phyloP scores from a whole-genome alignment of 1,139 yeast species.

The Protomyces gravidus region DNA sequence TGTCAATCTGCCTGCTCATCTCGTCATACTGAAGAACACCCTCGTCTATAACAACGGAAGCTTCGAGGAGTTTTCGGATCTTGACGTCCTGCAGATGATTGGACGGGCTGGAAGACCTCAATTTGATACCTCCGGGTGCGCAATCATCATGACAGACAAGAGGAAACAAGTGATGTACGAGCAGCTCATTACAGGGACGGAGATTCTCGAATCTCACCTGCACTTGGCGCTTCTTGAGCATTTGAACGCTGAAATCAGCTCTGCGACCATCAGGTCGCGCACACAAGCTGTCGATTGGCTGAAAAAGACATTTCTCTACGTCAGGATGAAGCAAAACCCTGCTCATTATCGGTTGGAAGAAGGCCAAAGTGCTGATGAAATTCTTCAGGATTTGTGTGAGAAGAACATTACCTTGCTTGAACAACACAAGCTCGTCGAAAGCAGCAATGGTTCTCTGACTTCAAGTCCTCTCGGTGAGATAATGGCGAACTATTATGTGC shows the following conservation, averaged over 20 bases:
- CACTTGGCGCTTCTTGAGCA: slow-evolving; percentile 48
- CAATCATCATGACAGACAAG: slow-evolving; percentile 51
- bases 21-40: slow-evolving; percentile 58
- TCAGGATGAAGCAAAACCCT: slow-evolving; percentile 46
- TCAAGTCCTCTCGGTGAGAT: slow-evolving; percentile 47
- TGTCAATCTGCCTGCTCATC: slow-evolving; percentile 55
- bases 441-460: slow-evolving; percentile 33
- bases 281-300: slow-evolving; percentile 51
- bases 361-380: slow-evolving; percentile 21
- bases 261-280: slow-evolving; percentile 44
- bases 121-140: slow-evolving; percentile 49
- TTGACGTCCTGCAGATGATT: slow-evolving; percentile 56
- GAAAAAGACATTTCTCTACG: slow-evolving; percentile 51
- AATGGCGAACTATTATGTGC: slow-evolving; percentile 49
- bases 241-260: slow-evolving; percentile 49
- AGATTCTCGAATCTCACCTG: slow-evolving; percentile 50
- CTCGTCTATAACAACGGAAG: slow-evolving; percentile 49
- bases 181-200: slow-evolving; percentile 46
- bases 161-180: slow-evolving; percentile 44
- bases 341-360: slow-evolving; percentile 28
- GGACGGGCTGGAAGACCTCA: slow-evolving; percentile 45
- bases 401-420: slow-evolving; percentile 30
- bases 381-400: slow-evolving; percentile 29
- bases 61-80: slow-evolving; percentile 53
- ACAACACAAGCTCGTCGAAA: slow-evolving; percentile 39